Base-by-base conservation (phyloP, 768 basidiomycete species). In the Boletus sp. region DNA sequence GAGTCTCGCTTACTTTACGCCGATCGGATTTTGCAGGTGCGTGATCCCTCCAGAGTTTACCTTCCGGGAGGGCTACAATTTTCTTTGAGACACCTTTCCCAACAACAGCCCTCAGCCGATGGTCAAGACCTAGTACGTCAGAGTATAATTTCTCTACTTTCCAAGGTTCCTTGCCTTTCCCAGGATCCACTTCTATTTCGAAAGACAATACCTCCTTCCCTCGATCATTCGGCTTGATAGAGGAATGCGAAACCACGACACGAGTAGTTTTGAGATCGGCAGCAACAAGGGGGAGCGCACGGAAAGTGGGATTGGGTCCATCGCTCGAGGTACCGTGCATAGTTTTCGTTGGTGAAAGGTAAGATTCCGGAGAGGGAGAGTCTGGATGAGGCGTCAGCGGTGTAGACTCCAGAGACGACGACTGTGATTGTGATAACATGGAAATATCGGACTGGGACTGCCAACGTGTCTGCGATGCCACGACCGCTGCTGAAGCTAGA, bases 1-100 rank as follows among this genome's bases (percentile, higher is more conserved):
- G 7, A 47, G 3, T 33, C 17, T 33, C 8, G 75, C 85, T 64
- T 66, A 91, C 94, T 80, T 98, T 98, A 61, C 96, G 78, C 73
- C 96, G 94, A 77, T 98, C 97, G 42, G 94, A 92, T 77, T 91
- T 95, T 30, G 92, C 92, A 32, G 96, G 96, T 0, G 95, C 94
- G 71, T 96, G 94, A 75, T 98, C 97, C 72, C 86, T 95, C 91
- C 96, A 98, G 9, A 97, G 77, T 72, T 88, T 90, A 28, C 92
- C 91, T 70, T 99, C 97, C 2, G 97, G 97, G 55, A 99, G 72
- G 52, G 74, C 78, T 18, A 79, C 85, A 47, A 98, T 85, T 73
- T 83, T 90, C 78, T 94, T 94, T 42, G 79, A 82, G 18, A 89
- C 76, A 49, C 81, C 82, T 70, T 86, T 88, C 14, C 86, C 85